Evolutionary conservation across 805 yeast species (phyloP), one percentile per base, ranked within the genome.

Genomic region (Candida boleticola): DNA sequence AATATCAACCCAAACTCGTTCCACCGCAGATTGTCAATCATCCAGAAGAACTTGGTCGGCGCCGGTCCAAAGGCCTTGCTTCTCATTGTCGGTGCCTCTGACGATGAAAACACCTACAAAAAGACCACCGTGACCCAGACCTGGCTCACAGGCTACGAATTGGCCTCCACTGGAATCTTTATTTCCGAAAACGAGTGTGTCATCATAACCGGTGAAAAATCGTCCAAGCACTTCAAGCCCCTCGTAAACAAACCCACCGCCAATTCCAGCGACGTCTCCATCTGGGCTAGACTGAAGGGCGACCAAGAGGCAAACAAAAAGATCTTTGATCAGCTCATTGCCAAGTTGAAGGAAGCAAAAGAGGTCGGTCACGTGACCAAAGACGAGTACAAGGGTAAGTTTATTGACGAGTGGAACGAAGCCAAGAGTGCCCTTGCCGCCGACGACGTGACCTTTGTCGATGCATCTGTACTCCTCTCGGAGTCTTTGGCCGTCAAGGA

Each of bases 111-210:
- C 60, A 95, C 96, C 37, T 89, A 88, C 63, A 89, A 85, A 58
- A 88, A 88, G 64, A 83, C 95, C 10, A 82, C 95, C 1, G 83
- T 85, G 35, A 64, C 90, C 36, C 97, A 90, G 60, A 85, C 82
- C 40, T 92, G 98, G 98, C 68, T 92, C 41, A 67, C 92, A 37
- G 96, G 97, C 3, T 92, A 90, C 60, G 98, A 93, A 60, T 92
- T 92, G 58, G 95, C 96, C n/a, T 93, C 93, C 39, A 89, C 97
- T 1, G 81, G 82, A 23, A 64, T 92, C 40, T 79, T 75, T 39
- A 66, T 90, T 44, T 76, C 85, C 3, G 73, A 75, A 41, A 77
- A 76, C 29, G 80, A 79, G 49, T 68, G 80, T 29, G 62, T 80
- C 3, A 68, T 92, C 41, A 73, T 90, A 44, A 90, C 97, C 0